Conservation (phyloP, 768 basidiomycete species). For the Leccinum disarticulatum region DNA sequence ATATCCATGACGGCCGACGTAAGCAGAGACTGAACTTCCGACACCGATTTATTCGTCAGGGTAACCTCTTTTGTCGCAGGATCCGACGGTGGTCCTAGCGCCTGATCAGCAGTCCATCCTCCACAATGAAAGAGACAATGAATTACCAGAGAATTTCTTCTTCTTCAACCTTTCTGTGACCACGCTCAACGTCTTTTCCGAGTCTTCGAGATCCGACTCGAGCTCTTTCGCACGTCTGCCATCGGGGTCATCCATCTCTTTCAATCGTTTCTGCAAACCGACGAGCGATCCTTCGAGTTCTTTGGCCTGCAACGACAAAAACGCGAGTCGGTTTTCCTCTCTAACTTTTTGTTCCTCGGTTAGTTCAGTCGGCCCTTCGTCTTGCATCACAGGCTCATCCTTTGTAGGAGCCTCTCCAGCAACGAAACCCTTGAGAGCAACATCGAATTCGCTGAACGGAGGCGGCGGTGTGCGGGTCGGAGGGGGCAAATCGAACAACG, state of each 20-base stretch:
- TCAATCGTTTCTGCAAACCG: slow-evolving; percentile 7
- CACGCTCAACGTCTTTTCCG: slow-evolving; percentile 5
- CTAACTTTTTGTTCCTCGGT: slow-evolving; percentile 20
- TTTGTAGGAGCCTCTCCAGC: slow-evolving; percentile 5
- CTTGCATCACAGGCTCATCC: slow-evolving; percentile 19
- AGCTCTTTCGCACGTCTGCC: slow-evolving; percentile 1
- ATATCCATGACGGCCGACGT: slow-evolving; percentile 9
- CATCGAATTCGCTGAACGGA: slow-evolving; percentile 25
- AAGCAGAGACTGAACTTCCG: slow-evolving; percentile 5
- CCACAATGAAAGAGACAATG: not conserved
- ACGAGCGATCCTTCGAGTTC: slow-evolving; percentile 12
- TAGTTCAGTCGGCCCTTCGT: slow-evolving; percentile 19
- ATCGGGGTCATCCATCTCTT: slow-evolving; percentile 2
- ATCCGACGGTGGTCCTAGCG: slow-evolving; percentile 10
- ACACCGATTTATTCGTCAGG: not conserved
- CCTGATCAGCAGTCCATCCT: slow-evolving; percentile 1
- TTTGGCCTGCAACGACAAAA: slow-evolving; percentile 17
- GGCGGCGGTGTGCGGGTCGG: slow-evolving; percentile 26
- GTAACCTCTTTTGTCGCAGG: not conserved
- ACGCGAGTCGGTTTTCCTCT: slow-evolving; percentile 23
- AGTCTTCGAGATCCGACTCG: slow-evolving; percentile 20
- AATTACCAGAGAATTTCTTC: slow-evolving; percentile 22
- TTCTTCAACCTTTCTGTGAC: slow-evolving; percentile 19
- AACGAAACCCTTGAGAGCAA: slow-evolving; percentile 2
- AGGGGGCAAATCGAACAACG: slow-evolving; percentile 7